Base-by-base conservation (phyloP, 164 flowering plant genomes). In the Vitis amurensis region DNA sequence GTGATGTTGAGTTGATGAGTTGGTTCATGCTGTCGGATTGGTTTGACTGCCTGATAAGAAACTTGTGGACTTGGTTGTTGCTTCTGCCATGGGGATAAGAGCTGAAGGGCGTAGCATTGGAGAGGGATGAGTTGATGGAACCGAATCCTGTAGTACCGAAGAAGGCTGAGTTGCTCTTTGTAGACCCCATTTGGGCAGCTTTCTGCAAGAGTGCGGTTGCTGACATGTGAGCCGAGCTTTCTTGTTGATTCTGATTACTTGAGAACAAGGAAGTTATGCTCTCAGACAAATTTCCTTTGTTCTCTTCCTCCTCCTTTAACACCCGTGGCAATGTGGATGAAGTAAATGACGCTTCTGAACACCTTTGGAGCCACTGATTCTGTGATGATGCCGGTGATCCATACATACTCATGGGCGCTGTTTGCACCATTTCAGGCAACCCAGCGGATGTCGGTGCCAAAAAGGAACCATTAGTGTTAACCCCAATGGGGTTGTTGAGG, bases 141-240 rank as follows among this genome's bases (percentile, higher is more conserved):
- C 86, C 83, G 14, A 79, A 77, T 2, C 68, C 71, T 17, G 44
- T 60, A 6, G 73, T 66, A 49, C 27, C 17, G 30, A 71, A 19
- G 63, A 69, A 44, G 0, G 78, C 53, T 5, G 78, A 73, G 63
- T 77, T 81, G 83, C 86, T 85, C 14, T 81, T 71, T 11, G 92
- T 78, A 0, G 92, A 88, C 2, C 94, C 94, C 89, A 90, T 86
- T 70, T 90, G 92, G 1, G 96, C 89, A 15, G 96, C 93, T 63
- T 85, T 88, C 68, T 90, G 96, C 14, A 90, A 66, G 13, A 88
- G 85, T 5, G 93, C 90, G 1, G 92, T 89, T 13, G 94, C 94
- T 1, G 94, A 88, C 82, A 86, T 81, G 74, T 80, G 85, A 44
- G 56, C 61, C 6, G 50, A 65, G 63, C 59, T 14, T 47, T 53